A percentile compares a stretch with the other conserved stretches of the same genome.
These are phyloP conservation scores for Erysimum cheiranthoides DNA, from an alignment of 345 rosid genomes.

Conservation along the genomic window DNA sequence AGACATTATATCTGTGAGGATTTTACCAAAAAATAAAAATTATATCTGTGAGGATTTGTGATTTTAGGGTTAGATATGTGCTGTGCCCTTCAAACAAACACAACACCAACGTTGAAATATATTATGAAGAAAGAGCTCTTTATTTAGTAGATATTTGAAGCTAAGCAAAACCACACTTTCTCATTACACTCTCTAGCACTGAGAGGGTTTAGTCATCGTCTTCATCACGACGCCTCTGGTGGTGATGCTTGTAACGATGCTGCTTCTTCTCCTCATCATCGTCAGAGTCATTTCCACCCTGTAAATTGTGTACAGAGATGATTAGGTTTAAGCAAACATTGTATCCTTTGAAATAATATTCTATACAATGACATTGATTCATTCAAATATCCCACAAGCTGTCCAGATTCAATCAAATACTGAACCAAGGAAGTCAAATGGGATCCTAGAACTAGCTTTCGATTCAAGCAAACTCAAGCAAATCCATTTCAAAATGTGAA, in stretches of 20 bases:
- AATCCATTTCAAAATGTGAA: too few relatives aligned
- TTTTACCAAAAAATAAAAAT: too few relatives aligned
- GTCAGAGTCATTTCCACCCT: slow-evolving; percentile 66
- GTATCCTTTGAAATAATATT: too few relatives aligned
- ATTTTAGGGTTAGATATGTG: too few relatives aligned
- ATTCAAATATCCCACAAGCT: background rate
- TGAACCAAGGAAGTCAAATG: background rate
- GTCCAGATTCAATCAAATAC: background rate
- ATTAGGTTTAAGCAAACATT: slow-evolving; percentile 2
- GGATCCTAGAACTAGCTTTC: too few relatives aligned
- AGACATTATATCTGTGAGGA: too few relatives aligned
- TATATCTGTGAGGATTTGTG: too few relatives aligned
- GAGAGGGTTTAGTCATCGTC: slow-evolving; percentile 46
- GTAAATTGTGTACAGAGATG: slow-evolving; percentile 27
- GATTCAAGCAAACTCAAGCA: too few relatives aligned
- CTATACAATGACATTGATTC: background rate
- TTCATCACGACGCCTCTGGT: slow-evolving; percentile 64
- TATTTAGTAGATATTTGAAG: slow-evolving; percentile 39
- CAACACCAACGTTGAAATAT: slow-evolving; percentile 14
- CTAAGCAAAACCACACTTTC: slow-evolving; percentile 22
- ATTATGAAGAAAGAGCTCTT: slow-evolving; percentile 30
- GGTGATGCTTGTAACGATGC: slow-evolving; percentile 57
- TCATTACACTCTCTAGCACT: slow-evolving; percentile 21
- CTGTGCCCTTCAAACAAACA: slow-evolving; percentile 30
- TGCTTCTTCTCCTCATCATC: slow-evolving; percentile 63